These are phyloP conservation scores for Heritiera fomes DNA, from an alignment of 345 rosid genomes.

Conservation along the genomic window DNA sequence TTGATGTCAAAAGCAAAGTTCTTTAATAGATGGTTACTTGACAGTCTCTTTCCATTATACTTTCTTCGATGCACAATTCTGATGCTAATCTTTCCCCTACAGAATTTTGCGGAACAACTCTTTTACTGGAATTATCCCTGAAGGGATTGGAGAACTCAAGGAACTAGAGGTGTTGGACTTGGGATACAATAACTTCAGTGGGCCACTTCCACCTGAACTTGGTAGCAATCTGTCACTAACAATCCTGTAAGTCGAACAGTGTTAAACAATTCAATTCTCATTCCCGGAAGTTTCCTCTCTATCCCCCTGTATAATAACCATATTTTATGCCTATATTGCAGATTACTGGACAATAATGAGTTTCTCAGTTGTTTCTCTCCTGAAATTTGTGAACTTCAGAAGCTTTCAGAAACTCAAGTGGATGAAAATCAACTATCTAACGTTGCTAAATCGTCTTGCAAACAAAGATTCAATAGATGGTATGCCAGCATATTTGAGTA, in stretches of 20 bases:
- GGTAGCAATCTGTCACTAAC: conserved; percentile 49
- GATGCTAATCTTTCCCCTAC: conserved; percentile 16
- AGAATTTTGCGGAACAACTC: conserved; percentile 68
- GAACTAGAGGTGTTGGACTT: conserved; percentile 65
- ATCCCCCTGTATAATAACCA: not conserved
- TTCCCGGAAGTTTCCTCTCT: not conserved
- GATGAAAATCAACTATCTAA: conserved; percentile 38
- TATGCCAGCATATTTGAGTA: conserved; percentile 16
- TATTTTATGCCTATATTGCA: conserved; percentile 29
- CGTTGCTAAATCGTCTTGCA: conserved; percentile 33
- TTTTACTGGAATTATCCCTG: conserved; percentile 56
- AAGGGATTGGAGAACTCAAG: conserved; percentile 52
- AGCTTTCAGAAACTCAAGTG: conserved; percentile 50
- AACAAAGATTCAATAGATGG: conserved; percentile 22
- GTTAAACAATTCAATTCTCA: not conserved
- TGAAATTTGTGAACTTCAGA: conserved; percentile 39
- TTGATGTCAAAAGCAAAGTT: no score
- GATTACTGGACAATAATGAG: conserved; percentile 63
- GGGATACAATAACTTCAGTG: conserved; percentile 64
- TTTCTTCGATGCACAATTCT: not conserved
- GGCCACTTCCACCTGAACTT: conserved; percentile 49
- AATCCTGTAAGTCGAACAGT: conserved; percentile 44
- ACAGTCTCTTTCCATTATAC: not conserved
- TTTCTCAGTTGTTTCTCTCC: conserved; percentile 44
- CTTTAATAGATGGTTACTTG: no score